Conservation (phyloP, 2,329 filamentous ascomycete genomes). For the Teratosphaeria gauchensis region DNA sequence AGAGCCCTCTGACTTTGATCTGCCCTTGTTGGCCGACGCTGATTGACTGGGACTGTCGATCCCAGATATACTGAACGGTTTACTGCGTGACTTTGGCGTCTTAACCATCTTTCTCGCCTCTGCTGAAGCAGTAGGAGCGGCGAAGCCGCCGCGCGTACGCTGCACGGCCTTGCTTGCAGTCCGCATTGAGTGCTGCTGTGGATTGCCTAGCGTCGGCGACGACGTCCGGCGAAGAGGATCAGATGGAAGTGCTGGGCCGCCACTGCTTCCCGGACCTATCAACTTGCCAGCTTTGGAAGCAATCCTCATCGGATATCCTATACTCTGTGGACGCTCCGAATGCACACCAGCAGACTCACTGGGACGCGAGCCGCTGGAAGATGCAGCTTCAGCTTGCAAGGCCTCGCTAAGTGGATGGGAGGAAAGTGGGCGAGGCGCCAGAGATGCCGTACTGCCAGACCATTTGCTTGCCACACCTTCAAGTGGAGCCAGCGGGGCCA, state of each 20-base stretch:
- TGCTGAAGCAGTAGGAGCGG: constrained; percentile 12
- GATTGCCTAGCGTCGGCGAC: constrained; percentile 14
- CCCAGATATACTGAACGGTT: constrained; percentile 1
- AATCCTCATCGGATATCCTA: constrained; percentile 16
- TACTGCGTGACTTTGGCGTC: constrained; percentile 4
- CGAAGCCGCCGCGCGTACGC: constrained; percentile 5
- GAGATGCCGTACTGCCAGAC: constrained; percentile 19
- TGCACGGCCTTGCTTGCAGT: constrained; percentile 7
- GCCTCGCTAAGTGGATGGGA: neutral
- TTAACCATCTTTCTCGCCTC: constrained; percentile 12
- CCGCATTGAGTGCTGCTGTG: constrained; percentile 9
- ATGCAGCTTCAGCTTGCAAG: neutral
- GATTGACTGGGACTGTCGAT: constrained; percentile 4
- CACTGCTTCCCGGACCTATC: constrained; percentile 1
- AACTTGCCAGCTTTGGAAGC: constrained; percentile 3
- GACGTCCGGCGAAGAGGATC: constrained; percentile 10
- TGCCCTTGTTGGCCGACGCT: constrained; percentile 1
- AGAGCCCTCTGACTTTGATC: neutral
- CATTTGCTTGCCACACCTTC: constrained; percentile 16
- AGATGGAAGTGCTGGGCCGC: neutral
- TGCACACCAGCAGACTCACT: neutral
- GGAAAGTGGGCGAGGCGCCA: constrained; percentile 4
- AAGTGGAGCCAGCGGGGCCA: neutral
- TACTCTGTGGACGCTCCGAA: constrained; percentile 2
- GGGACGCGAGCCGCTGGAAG: neutral